These are phyloP conservation scores for Yamadazyma mexicana DNA, from an alignment of 1,139 yeast genomes.

Conservation along the genomic window DNA sequence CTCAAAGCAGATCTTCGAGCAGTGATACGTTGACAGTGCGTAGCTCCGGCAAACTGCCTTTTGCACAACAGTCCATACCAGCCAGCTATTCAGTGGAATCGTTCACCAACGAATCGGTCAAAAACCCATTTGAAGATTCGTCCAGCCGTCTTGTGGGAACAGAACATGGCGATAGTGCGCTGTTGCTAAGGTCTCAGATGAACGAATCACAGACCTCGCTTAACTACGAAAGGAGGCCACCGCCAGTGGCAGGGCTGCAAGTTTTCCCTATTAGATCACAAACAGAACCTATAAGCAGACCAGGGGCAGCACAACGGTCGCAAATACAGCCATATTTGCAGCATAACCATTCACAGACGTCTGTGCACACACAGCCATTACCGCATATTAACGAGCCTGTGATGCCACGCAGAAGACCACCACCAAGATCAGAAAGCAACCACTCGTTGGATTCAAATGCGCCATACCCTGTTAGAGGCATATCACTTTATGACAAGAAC, in stretches of 20 bases:
- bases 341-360: slow-evolving; percentile 1
- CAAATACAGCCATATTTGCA: slow-evolving; percentile 7
- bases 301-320: slow-evolving; percentile 1
- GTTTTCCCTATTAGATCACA: background rate
- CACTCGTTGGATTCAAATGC: slow-evolving; percentile 8
- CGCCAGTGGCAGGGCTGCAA: background rate
- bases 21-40: background rate
- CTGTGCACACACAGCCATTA: background rate
- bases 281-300: background rate
- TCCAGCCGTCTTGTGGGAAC: slow-evolving; percentile 3
- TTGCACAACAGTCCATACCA: background rate
- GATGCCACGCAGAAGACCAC: slow-evolving; percentile 1
- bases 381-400: background rate
- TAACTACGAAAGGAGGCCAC: slow-evolving; percentile 1
- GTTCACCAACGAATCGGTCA: background rate
- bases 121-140: slow-evolving; percentile 13
- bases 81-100: slow-evolving; percentile 1
- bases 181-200: background rate
- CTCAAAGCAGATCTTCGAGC: background rate
- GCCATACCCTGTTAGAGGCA: slow-evolving; percentile 31
- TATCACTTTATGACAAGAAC: slow-evolving; percentile 19
- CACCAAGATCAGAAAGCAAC: slow-evolving; percentile 2
- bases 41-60: background rate
- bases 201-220: slow-evolving; percentile 4
- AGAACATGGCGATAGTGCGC: background rate